Conservation (phyloP, 345 rosid genomes). For the Iberis pinnata region DNA sequence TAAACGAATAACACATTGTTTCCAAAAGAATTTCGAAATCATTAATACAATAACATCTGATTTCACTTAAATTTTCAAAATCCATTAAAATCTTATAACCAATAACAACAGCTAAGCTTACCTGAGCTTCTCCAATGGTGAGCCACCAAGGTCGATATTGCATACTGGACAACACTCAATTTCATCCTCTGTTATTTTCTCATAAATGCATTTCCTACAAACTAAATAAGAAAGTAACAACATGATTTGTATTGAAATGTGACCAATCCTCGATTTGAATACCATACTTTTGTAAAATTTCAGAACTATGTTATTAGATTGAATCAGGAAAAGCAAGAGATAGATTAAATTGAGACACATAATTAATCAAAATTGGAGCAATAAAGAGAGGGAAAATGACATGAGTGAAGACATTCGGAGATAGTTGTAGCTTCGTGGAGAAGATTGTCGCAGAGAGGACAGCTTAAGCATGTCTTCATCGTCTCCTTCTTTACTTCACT, state of each 20-base stretch:
- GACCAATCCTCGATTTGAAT: too few relatives aligned
- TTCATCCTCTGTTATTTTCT: conserved; percentile 68
- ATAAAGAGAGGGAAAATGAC: conserved; percentile 35
- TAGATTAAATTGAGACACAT: too few relatives aligned
- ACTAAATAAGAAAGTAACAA: conserved; percentile 38
- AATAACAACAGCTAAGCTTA: conserved; percentile 20
- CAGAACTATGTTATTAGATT: too few relatives aligned
- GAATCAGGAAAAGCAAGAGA: conserved; percentile 18
- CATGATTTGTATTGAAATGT: neutral
- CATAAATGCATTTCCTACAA: conserved; percentile 84
- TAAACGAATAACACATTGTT: too few relatives aligned
- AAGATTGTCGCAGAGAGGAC: conserved; percentile 72
- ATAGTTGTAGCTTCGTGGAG: conserved; percentile 84
- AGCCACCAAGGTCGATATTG: conserved; percentile 65
- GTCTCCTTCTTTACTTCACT: conserved; percentile 60
- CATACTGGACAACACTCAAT: conserved; percentile 76
- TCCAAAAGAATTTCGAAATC: too few relatives aligned
- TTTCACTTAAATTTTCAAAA: too few relatives aligned
- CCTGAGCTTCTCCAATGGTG: conserved; percentile 87
- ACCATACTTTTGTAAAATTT: too few relatives aligned
- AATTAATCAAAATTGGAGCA: too few relatives aligned
- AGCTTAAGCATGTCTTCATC: conserved; percentile 83
- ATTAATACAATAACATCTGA: too few relatives aligned
- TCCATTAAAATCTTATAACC: neutral
- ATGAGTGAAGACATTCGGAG: conserved; percentile 90